A percentile compares a stretch with the other conserved stretches of the same genome.
phyloP scores from a whole-genome alignment of 352 stramenopile species.

The Phytopythium chamaehyphon region DNA sequence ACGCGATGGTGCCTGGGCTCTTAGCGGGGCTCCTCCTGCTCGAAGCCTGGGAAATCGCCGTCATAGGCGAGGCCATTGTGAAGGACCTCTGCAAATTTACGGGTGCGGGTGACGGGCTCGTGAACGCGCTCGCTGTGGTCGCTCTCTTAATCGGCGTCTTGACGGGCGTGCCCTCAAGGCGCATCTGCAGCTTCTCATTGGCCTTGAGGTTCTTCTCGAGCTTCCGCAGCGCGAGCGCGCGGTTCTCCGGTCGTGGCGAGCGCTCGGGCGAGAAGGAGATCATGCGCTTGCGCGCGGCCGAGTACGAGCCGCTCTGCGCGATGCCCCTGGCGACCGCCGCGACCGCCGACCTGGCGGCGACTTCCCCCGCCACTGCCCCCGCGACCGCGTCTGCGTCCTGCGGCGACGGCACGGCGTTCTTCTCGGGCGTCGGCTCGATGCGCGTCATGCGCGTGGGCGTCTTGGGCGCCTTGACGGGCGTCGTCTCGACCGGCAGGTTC shows the following conservation, averaged over 20 bases:
- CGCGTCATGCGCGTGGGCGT: constrained; percentile 9
- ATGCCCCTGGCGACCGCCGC: constrained; percentile 37
- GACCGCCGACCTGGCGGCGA: constrained; percentile 21
- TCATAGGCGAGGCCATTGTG: constrained; percentile 1
- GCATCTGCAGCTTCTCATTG: constrained; percentile 61
- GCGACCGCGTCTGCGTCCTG: constrained; percentile 18
- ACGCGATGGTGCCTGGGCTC: constrained; percentile 21
- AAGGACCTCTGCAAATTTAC: constrained; percentile 1
- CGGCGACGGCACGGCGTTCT: constrained; percentile 21
- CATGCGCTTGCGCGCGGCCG: constrained; percentile 69
- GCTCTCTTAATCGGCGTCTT: constrained; percentile 18
- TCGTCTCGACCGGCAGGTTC: constrained; percentile 5
- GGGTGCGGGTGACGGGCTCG: constrained; percentile 2
- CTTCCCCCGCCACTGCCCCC: constrained; percentile 12
- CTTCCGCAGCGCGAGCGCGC: constrained; percentile 45
- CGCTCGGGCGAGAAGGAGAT: constrained; percentile 76
- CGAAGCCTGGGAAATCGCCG: neutral
- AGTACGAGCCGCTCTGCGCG: constrained; percentile 66
- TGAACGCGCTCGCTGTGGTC: constrained; percentile 2
- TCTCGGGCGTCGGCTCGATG: constrained; percentile 50
- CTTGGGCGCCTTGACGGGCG: constrained; percentile 10
- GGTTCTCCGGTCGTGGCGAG: constrained; percentile 46
- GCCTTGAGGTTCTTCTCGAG: constrained; percentile 71
- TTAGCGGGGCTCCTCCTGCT: constrained; percentile 8
- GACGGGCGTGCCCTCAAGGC: constrained; percentile 44